Conservation (phyloP, 768 basidiomycete species). For the Tulasnella sp. region DNA sequence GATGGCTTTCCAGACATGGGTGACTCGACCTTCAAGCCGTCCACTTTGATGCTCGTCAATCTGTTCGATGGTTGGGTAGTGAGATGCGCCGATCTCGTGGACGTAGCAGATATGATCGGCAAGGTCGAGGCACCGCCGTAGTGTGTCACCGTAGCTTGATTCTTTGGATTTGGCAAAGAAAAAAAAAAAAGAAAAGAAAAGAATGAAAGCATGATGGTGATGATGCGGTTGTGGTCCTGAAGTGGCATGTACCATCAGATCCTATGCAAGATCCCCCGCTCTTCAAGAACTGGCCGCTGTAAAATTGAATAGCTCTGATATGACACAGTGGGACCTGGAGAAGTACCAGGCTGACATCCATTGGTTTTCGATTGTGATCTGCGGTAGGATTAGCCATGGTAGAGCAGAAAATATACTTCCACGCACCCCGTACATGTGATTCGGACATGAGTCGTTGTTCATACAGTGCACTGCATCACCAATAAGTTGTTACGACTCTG, state of each 20-base stretch:
- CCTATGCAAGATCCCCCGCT: background rate
- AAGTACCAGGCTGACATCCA: background rate
- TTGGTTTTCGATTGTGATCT: background rate
- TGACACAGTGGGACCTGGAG: background rate
- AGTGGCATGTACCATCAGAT: background rate
- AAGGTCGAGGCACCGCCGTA: background rate
- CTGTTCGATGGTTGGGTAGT: background rate
- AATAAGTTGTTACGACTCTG: background rate
- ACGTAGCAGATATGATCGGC: background rate
- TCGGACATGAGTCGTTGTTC: background rate
- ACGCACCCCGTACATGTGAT: background rate
- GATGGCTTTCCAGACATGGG: background rate
- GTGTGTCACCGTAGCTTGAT: background rate
- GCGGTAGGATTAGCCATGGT: background rate
- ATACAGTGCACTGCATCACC: background rate
- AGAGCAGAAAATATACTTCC: background rate
- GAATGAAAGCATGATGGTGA: background rate
- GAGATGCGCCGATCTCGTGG: background rate
- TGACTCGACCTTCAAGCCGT: too few relatives aligned
- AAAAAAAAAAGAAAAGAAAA: too few relatives aligned
- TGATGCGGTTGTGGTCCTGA: background rate
- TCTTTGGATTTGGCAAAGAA: background rate
- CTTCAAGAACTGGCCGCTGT: background rate
- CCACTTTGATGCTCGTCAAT: background rate
- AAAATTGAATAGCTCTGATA: background rate